Evolutionary conservation across 202 grass and related monocot species (phyloP).

Genomic region (Hordeum pubiflorum): DNA sequence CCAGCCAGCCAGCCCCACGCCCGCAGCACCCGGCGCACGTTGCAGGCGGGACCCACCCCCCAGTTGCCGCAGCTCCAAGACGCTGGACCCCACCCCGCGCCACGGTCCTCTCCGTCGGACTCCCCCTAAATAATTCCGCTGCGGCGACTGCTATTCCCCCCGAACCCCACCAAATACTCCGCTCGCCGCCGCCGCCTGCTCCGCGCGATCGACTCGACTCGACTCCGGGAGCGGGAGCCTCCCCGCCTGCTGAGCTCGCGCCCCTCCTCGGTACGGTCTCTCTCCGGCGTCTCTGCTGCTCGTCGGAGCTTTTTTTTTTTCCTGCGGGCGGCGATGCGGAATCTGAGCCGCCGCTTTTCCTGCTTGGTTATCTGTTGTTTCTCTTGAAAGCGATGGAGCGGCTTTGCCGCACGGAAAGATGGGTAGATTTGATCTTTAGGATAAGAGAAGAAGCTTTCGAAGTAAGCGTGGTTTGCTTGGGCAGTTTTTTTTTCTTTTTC

Average conservation of each 20-base stretch:
- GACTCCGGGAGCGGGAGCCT: background rate
- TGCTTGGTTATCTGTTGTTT: background rate
- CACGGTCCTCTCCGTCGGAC: too few species aligned
- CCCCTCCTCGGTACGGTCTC: background rate
- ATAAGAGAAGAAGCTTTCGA: background rate
- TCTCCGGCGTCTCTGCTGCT: background rate
- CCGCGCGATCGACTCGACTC: background rate
- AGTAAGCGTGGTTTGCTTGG: background rate
- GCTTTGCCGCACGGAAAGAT: background rate
- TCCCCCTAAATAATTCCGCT: background rate
- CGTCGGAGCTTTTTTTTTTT: background rate
- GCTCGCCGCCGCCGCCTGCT: background rate
- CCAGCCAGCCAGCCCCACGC: fast-evolving
- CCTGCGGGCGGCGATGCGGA: conserved; percentile 8
- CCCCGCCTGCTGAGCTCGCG: background rate
- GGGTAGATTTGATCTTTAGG: background rate
- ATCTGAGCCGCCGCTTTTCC: background rate
- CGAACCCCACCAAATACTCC: background rate
- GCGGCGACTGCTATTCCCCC: background rate
- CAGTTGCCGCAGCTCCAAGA: background rate
- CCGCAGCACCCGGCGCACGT: background rate
- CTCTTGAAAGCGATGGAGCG: background rate
- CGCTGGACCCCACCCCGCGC: background rate
- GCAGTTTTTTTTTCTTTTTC: background rate
- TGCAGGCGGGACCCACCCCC: background rate